Evolutionary conservation across 2,329 filamentous ascomycete genomes (phyloP), one percentile per base, ranked within the genome.

Genomic region (Bipolaris cookei): DNA sequence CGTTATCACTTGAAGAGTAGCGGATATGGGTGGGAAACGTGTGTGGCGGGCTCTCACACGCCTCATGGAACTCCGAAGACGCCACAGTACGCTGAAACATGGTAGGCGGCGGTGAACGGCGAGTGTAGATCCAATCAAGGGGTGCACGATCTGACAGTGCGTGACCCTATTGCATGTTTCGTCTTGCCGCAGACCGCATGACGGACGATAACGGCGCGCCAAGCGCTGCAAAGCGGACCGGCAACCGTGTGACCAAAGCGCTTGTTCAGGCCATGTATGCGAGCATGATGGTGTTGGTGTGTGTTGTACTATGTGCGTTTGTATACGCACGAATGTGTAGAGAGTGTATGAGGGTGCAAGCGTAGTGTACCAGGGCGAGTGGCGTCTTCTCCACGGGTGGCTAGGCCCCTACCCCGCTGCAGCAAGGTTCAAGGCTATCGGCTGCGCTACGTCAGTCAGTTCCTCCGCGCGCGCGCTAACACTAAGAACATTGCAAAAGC

Each of bases 401-500:
- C 50, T 23, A 37, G 28, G 25, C 11, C 20, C 32, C 42, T 58
- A 54, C 51, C 51, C 51, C 55, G 51, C 55, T 21, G 50, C 39
- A 41, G 32, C 54, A 32, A 47, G 34, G 48, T 34, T 45, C n/a
- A 28, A 47, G 56, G 58, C 51, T 64, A 62, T 60, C 67, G 58
- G 56, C 61, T 62, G 59, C 63, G 55, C 58, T 64, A 71, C 69
- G 69, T 72, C 59, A 58, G 69, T 72, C 59, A 58, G 54, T 55
- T 35, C 51, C 54, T 37, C 51, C 43, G 47, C 45, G 55, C 45
- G 55, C 39, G 55, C 52, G 55, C 55, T 51, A 58, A 54, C 42
- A 45, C 42, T 18, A 30, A 28, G 42, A 51, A 30, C 50, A 54
- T 35, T 43, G 18, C 42, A 30, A 58, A 54, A 54, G 38, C 51